These are phyloP conservation scores for Leccinellum rugosiceps DNA, from an alignment of 768 basidiomycete species.

Conservation along the genomic window DNA sequence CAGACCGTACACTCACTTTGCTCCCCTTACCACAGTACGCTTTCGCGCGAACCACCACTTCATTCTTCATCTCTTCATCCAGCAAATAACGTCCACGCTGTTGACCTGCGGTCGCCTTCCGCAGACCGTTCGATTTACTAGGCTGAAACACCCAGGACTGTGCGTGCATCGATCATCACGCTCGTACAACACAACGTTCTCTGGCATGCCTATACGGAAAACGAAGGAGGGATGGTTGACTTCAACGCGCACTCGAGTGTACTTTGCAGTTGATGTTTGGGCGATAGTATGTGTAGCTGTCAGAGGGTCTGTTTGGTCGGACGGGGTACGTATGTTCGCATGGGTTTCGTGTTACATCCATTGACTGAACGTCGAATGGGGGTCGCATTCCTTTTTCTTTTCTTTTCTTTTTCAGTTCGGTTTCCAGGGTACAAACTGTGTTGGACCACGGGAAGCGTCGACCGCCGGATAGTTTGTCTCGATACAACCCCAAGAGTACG, in stretches of 20 bases:
- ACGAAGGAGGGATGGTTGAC: constrained; percentile 76
- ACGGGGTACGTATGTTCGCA: constrained; percentile 48
- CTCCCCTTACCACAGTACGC: constrained; percentile 60
- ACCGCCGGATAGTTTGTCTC: constrained; percentile 58
- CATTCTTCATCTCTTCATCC: constrained; percentile 3
- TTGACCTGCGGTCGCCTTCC: constrained; percentile 63
- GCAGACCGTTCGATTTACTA: constrained; percentile 67
- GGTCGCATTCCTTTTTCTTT: neutral
- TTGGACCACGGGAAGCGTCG: constrained; percentile 86
- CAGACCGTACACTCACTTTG: constrained; percentile 67
- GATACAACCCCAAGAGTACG: constrained; percentile 58
- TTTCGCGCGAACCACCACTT: neutral
- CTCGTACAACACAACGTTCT: constrained; percentile 90
- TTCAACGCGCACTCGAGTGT: constrained; percentile 82
- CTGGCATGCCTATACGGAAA: constrained; percentile 74
- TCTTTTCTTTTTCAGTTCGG: too few relatives aligned
- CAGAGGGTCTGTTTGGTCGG: constrained; percentile 67
- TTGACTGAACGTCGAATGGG: too few relatives aligned
- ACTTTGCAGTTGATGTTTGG: constrained; percentile 80
- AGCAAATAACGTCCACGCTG: too few relatives aligned
- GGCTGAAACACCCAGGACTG: constrained; percentile 61
- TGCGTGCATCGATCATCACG: constrained; percentile 66
- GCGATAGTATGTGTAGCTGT: constrained; percentile 63
- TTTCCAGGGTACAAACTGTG: constrained; percentile 62
- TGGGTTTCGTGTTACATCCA: too few relatives aligned